phyloP scores from a whole-genome alignment of 495 filamentous ascomycete genomes.

The Podospora bellae-mahoneyi region DNA sequence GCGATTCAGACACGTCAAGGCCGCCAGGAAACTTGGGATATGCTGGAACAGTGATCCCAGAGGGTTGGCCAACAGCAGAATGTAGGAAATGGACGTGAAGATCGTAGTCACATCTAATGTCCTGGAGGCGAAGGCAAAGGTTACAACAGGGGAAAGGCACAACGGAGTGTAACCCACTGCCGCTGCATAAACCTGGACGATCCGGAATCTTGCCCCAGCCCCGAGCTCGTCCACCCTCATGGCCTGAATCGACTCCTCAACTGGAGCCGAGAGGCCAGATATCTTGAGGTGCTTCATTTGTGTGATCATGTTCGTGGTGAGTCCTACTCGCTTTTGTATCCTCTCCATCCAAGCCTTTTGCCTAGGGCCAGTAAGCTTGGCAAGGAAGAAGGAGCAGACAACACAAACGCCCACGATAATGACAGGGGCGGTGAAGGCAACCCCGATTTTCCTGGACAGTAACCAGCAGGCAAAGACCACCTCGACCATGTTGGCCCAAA shows the following conservation, averaged over 20 bases:
- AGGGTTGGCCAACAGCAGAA: conserved; percentile 56
- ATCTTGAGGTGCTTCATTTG: conserved; percentile 50
- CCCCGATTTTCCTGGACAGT: conserved; percentile 52
- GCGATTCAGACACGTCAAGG: conserved; percentile 55
- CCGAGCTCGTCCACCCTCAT: conserved; percentile 43
- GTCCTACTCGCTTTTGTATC: conserved; percentile 37
- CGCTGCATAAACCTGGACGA: conserved; percentile 17
- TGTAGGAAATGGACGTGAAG: conserved; percentile 62
- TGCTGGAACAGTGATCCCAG: conserved; percentile 55
- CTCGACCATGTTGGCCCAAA: conserved; percentile 51
- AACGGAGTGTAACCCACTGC: conserved; percentile 49
- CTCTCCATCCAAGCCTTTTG: conserved; percentile 47
- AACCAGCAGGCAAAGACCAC: conserved; percentile 56
- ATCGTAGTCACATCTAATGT: conserved; percentile 49
- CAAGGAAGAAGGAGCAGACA: conserved; percentile 24
- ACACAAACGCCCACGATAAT: conserved; percentile 35
- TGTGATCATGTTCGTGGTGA: conserved; percentile 40
- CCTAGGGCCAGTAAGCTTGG: conserved; percentile 25
- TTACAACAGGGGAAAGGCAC: conserved; percentile 42
- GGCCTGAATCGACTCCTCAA: conserved; percentile 38
- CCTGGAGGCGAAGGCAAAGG: conserved; percentile 41
- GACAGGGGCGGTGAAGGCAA: conserved; percentile 57
- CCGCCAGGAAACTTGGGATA: conserved; percentile 50
- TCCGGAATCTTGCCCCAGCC: conserved; percentile 34
- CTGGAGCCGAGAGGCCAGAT: conserved; percentile 36